Evolutionary conservation across 331 rosid genomes (phyloP), one percentile per base, ranked within the genome.

Genomic region (Acacia pycnantha): DNA sequence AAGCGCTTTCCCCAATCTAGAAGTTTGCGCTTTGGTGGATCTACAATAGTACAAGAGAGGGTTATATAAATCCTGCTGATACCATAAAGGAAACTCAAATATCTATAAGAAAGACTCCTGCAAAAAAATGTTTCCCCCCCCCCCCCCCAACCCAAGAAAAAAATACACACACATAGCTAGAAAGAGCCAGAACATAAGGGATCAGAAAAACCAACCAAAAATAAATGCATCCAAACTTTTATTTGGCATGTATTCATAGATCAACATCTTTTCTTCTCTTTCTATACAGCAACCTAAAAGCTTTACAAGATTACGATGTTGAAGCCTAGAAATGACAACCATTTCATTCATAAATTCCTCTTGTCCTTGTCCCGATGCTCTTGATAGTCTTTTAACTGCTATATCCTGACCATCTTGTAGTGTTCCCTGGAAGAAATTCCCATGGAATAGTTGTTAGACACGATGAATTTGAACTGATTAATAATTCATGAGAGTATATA

Each of bases 101-200:
- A 21, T n/a, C 14, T 22, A 5, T 56, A 21, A 9, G 26, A 56
- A 56, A 22, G 27, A 3, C 14, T 21, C n/a, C 2, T 3, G 22
- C 0, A 9, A 58, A 58, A 13, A n/a, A 54, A 7, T 54, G n/a
- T 21, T n/a, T 54, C 2, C 0, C 8, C 7, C 40, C 4, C 5
- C 4, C 6, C 41, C 41, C 41, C 9, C 8, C 41, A 8, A 5
- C 37, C 4, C 5, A 35, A 35, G 5, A 35, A 35, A 35, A 35
- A 5, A 4, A 35, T 0, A 0, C 0, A 35, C 0, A 2, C 1
- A 8, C 2, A 18, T 7, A 11, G 3, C 65, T 58, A 58, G 65
- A 58, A 58, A 58, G 13, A 22, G 65, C 16, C 9, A 22, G 9
- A 37, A 9, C 9, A 37, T 6, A 37, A 58, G 8, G 3, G n/a